A percentile compares a stretch with the other conserved stretches of the same genome.
Evolutionary conservation across 257 asterid species (phyloP).

Genomic region (Solanum bulbocastanum): DNA sequence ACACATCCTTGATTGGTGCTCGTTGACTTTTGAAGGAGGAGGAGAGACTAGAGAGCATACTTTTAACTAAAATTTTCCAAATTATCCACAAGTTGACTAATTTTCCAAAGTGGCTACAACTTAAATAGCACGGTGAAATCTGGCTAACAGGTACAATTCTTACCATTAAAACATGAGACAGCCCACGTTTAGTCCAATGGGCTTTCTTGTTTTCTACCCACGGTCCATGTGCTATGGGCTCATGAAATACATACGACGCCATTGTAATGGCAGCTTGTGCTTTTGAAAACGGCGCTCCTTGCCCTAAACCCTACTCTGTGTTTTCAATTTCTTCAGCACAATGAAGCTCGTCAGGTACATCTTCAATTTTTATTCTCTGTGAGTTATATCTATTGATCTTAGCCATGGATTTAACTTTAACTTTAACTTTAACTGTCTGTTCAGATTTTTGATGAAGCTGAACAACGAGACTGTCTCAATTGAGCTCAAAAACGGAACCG

Average conservation of each 20-base stretch:
- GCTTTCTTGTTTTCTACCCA: background rate
- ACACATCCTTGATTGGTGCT: too few species aligned
- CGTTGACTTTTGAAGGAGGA: background rate
- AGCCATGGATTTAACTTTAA: background rate
- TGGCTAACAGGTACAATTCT: background rate
- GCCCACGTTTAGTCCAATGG: background rate
- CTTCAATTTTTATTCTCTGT: background rate
- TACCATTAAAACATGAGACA: background rate
- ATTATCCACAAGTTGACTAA: background rate
- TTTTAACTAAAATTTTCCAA: background rate
- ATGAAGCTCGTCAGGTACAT: slow-evolving; percentile 8
- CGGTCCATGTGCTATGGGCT: background rate
- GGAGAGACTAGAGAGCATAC: too few species aligned
- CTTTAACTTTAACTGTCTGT: background rate
- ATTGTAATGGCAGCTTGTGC: background rate
- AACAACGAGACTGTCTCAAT: slow-evolving; percentile 39
- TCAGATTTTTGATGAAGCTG: slow-evolving; percentile 33
- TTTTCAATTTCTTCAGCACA: background rate
- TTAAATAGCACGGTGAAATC: background rate
- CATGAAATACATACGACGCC: background rate
- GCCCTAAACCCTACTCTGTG: background rate
- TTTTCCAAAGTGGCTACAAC: too few species aligned
- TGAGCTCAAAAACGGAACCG: slow-evolving; percentile 37
- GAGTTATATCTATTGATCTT: background rate
- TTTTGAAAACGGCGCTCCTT: background rate